These are phyloP conservation scores for Seiridium unicorne DNA, from an alignment of 2,329 filamentous ascomycete species.

Conservation along the genomic window DNA sequence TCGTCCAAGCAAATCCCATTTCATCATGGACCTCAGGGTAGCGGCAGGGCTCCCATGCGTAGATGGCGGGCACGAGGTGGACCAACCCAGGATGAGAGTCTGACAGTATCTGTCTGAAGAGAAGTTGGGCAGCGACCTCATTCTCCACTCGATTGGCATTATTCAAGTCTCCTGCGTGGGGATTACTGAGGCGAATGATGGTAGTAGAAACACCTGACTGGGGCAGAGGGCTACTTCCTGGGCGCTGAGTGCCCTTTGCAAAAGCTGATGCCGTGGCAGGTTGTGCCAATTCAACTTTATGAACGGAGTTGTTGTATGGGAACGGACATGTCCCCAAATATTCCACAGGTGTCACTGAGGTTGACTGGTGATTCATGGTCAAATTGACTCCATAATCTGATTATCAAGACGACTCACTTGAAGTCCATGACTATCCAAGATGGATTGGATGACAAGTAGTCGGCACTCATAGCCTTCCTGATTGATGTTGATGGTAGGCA, in stretches of 20 bases:
- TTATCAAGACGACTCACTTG: not conserved
- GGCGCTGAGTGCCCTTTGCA: not conserved
- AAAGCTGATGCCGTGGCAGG: conserved; percentile 13
- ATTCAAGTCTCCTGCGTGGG: conserved; percentile 17
- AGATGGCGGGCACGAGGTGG: conserved; percentile 19
- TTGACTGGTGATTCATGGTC: not conserved
- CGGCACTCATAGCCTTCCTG: not conserved
- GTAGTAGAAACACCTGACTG: conserved; percentile 10
- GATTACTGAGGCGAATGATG: conserved; percentile 22
- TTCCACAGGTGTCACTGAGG: conserved; percentile 15
- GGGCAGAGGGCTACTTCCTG: conserved; percentile 9
- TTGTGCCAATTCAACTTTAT: conserved; percentile 16
- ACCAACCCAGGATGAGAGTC: not conserved
- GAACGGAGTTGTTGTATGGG: conserved; percentile 24
- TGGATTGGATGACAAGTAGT: not conserved
- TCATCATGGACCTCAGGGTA: not conserved
- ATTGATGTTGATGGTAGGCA: not conserved
- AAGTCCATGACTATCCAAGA: not conserved
- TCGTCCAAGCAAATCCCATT: conserved; percentile 16
- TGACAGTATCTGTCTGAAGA: conserved; percentile 16
- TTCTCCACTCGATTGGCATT: conserved; percentile 25
- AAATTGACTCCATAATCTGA: not conserved
- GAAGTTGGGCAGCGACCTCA: conserved; percentile 20
- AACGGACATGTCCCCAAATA: conserved; percentile 17
- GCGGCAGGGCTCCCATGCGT: conserved; percentile 11